These are phyloP conservation scores for Santalum album DNA, from an alignment of 164 flowering plant species.

Conservation along the genomic window DNA sequence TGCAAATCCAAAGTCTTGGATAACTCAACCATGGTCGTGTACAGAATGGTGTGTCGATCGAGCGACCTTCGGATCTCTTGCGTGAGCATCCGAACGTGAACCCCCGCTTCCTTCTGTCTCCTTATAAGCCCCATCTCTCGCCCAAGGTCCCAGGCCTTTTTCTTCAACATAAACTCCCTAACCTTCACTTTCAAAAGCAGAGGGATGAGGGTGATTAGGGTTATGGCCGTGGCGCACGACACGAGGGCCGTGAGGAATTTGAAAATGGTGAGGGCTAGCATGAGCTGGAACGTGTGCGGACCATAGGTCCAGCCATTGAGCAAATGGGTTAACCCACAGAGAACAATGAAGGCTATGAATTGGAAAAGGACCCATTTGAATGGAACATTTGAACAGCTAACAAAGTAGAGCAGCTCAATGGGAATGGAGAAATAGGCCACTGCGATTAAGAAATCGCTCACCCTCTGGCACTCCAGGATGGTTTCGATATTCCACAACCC, in stretches of 20 bases:
- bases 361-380: constrained; percentile 91
- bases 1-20: constrained; percentile 73
- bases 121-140: constrained; percentile 80
- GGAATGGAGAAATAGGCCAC: constrained; percentile 95
- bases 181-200: constrained; percentile 84
- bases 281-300: constrained; percentile 67
- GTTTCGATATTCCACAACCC: constrained; percentile 60
- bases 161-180: constrained; percentile 78
- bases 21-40: constrained; percentile 86
- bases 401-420: constrained; percentile 81
- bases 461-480: constrained; percentile 67
- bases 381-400: constrained; percentile 91
- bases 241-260: constrained; percentile 90
- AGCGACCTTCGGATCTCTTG: constrained; percentile 88
- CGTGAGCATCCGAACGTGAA: constrained; percentile 94
- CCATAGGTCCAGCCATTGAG: constrained; percentile 83
- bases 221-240: constrained; percentile 87
- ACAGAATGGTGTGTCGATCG: constrained; percentile 75
- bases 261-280: constrained; percentile 77
- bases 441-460: constrained; percentile 88
- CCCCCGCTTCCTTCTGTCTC: constrained; percentile 68
- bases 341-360: constrained; percentile 90
- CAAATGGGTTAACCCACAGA: constrained; percentile 90
- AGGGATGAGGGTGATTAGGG: constrained; percentile 79
- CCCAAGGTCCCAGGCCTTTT: constrained; percentile 84